Evolutionary conservation across 306 rosid genomes (phyloP), one percentile per base, ranked within the genome.

Genomic region (Rosa persica): DNA sequence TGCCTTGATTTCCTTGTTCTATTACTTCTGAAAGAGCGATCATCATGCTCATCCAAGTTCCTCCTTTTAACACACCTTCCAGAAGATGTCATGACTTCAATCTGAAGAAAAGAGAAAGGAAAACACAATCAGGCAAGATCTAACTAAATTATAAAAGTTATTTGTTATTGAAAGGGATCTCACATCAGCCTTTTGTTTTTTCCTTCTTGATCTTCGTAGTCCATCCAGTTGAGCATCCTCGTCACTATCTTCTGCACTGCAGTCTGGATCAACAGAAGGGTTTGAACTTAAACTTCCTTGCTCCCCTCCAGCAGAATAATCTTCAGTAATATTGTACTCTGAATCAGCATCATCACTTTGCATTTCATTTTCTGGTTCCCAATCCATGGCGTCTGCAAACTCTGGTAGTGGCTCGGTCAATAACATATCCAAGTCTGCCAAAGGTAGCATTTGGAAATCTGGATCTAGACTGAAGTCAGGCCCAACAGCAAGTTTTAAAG

Each of bases 21-120:
- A 72, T 81, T 81, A 84, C 72, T 85, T 79, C 84, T 83, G 51
- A 72, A 64, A 51, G 83, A 49, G 81, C 87, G 87, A 12, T 78
- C 93, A 80, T 89, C 98, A 84, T 81, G 75, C 86, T 88, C 97
- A 62, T 93, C 98, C 86, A 93, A 86, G 88, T 93, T 93, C 85
- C 93, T 92, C 85, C 93, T 86, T 86, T 96, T 96, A 75, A 93
- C 92, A 52, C 93, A 97, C 87, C 99, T 96, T 75, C 99, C 99
- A 76, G 99, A 96, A 83, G 98, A 96, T 74, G 97, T 93, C 94
- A 82, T 85, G 76, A 91, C 81, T 84, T 90, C 98, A 71, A 67
- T 78, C 99, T 93, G 93, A 81, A 81, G 83, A 79, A 66, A 78
- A 72, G 40, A 19, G 60, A 60, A 25, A 46, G 77, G 60, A 27